Conservation (phyloP, 225 moss, liverwort and hornwort genomes). For the Anthoceros angustus region DNA sequence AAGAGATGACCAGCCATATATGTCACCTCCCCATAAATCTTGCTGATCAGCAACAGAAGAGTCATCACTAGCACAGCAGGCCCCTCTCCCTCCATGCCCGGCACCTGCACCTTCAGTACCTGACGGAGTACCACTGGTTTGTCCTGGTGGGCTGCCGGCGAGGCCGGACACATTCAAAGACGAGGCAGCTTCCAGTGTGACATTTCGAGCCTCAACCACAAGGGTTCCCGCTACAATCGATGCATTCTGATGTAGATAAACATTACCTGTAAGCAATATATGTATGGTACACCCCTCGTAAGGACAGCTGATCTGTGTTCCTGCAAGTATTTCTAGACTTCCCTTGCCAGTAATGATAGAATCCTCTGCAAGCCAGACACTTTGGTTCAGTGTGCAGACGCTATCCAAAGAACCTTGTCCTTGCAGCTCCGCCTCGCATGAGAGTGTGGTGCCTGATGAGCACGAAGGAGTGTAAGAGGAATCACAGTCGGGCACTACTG, state of each 20-base stretch:
- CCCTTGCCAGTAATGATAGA: slow-evolving; percentile 44
- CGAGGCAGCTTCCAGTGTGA: slow-evolving; percentile 38
- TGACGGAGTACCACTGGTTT: slow-evolving; percentile 53
- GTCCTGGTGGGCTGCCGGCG: slow-evolving; percentile 64
- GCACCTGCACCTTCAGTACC: slow-evolving; percentile 66
- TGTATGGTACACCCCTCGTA: slow-evolving; percentile 56
- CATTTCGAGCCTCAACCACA: slow-evolving; percentile 58
- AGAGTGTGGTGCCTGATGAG: slow-evolving; percentile 13
- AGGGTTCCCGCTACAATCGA: slow-evolving; percentile 51
- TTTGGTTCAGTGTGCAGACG: slow-evolving; percentile 30
- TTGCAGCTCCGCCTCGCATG: slow-evolving; percentile 53
- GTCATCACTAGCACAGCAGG: slow-evolving; percentile 29
- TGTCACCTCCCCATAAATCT: slow-evolving; percentile 73
- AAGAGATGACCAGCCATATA: slow-evolving; percentile 66
- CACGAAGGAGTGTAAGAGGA: background rate
- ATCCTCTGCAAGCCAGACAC: slow-evolving; percentile 27
- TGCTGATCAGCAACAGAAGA: slow-evolving; percentile 27
- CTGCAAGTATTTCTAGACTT: slow-evolving; percentile 38
- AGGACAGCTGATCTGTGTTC: slow-evolving; percentile 34
- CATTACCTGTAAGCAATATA: slow-evolving; percentile 42
- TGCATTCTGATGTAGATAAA: slow-evolving; percentile 48
- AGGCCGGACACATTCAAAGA: slow-evolving; percentile 46
- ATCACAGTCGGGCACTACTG: no score
- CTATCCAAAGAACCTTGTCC: slow-evolving; percentile 58
- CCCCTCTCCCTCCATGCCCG: slow-evolving; percentile 79